These are phyloP conservation scores for Funneliformis caledonium DNA, from an alignment of 371 early-diverging fungal species.

Conservation along the genomic window DNA sequence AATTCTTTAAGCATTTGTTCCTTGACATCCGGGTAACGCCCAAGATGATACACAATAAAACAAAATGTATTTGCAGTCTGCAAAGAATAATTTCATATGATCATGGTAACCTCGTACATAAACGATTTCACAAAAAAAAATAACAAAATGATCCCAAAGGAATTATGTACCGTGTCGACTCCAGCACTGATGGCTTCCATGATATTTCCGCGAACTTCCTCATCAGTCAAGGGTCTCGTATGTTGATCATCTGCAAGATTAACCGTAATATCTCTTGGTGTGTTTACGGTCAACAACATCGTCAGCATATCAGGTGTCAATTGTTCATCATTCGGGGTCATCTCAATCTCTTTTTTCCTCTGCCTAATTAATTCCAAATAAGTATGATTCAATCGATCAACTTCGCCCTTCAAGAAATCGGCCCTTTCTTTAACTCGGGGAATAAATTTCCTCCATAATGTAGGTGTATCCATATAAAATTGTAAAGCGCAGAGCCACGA, in stretches of 20 bases:
- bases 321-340: background rate
- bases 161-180: slow-evolving; percentile 8
- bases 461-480: slow-evolving; percentile 22
- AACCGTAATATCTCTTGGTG: slow-evolving; percentile 24
- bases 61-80: slow-evolving; percentile 29
- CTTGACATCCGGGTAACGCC: slow-evolving; percentile 8
- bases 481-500: background rate
- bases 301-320: slow-evolving; percentile 25
- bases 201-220: slow-evolving; percentile 16
- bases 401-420: background rate
- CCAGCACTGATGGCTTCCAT: slow-evolving; percentile 14
- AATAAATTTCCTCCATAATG: slow-evolving; percentile 7
- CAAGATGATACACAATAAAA: slow-evolving; percentile 21
- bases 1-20: slow-evolving; percentile 26
- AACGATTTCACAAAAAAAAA: background rate
- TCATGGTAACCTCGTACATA: too few relatives aligned
- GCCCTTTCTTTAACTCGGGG: background rate
- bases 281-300: slow-evolving; percentile 33
- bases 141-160: background rate
- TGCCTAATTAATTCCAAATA: slow-evolving; percentile 8
- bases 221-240: slow-evolving; percentile 17
- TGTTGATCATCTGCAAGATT: slow-evolving; percentile 9
- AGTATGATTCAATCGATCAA: slow-evolving; percentile 3
- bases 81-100: background rate
- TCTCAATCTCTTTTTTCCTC: slow-evolving; percentile 25